phyloP scores from a whole-genome alignment of 1,284 basidiomycete genomes.

The Sphaerobolus stellatus region DNA sequence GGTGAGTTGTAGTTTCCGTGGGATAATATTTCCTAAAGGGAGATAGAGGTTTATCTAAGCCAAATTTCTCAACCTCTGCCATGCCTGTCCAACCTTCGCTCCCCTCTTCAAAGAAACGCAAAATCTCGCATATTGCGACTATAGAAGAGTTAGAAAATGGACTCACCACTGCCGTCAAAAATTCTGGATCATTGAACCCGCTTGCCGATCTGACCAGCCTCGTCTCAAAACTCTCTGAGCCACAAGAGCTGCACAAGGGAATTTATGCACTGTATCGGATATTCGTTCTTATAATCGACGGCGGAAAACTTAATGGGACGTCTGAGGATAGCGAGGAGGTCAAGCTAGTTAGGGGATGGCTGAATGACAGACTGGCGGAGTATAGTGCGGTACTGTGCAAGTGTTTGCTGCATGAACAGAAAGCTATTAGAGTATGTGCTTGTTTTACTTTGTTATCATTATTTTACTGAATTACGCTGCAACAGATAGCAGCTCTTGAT shows the following conservation, averaged over 20 bases:
- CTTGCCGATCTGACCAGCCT: constrained; percentile 75
- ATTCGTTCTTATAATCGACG: constrained; percentile 66
- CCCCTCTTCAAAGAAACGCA: constrained; percentile 10
- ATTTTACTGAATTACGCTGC: constrained; percentile 13
- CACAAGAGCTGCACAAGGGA: constrained; percentile 64
- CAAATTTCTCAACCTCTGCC: no score
- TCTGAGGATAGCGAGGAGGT: constrained; percentile 48
- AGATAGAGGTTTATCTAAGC: no score
- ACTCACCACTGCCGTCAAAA: constrained; percentile 47
- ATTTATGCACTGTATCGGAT: constrained; percentile 82
- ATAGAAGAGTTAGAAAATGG: constrained; percentile 46
- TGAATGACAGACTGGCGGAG: constrained; percentile 65
- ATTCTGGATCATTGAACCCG: constrained; percentile 71
- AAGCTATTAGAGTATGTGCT: constrained; percentile 53
- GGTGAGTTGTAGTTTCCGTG: background rate
- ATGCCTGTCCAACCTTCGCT: background rate
- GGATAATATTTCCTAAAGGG: background rate
- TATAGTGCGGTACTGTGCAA: constrained; percentile 70
- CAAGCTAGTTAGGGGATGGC: constrained; percentile 72
- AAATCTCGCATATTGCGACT: constrained; percentile 1
- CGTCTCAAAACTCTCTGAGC: constrained; percentile 25
- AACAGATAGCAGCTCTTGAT: constrained; percentile 69
- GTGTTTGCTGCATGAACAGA: constrained; percentile 73
- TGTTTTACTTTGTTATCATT: background rate
- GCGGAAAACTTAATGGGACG: constrained; percentile 49